Evolutionary conservation across 495 filamentous ascomycete species (phyloP).

Genomic region (Penicillium silybi): DNA sequence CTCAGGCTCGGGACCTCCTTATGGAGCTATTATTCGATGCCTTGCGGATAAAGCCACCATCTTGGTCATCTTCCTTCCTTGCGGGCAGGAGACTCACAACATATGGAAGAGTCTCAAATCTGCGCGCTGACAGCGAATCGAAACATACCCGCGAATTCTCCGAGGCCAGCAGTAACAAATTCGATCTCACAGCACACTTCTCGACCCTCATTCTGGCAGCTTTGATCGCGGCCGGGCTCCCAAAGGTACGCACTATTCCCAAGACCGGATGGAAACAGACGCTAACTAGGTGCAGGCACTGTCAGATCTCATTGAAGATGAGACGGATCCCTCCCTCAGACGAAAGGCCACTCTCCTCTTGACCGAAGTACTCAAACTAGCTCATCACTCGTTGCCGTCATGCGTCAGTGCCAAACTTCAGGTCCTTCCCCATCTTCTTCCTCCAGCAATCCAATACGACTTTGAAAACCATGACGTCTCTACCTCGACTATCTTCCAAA

Average conservation of each 20-base stretch:
- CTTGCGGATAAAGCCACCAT: conserved; percentile 88
- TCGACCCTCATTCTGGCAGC: conserved; percentile 84
- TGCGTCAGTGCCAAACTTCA: conserved; percentile 77
- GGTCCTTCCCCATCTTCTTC: conserved; percentile 75
- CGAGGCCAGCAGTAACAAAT: conserved; percentile 64
- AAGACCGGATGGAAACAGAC: neutral
- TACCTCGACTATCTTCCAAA: conserved; percentile 88
- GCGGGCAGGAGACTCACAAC: conserved; percentile 90
- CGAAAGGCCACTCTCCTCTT: conserved; percentile 87
- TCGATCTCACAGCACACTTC: conserved; percentile 89
- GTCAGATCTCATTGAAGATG: conserved; percentile 62
- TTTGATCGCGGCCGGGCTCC: conserved; percentile 76
- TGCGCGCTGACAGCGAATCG: conserved; percentile 61
- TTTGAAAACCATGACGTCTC: conserved; percentile 72
- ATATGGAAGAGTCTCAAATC: conserved; percentile 85
- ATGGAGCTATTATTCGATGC: conserved; percentile 88
- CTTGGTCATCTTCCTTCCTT: conserved; percentile 93
- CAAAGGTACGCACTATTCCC: conserved; percentile 50
- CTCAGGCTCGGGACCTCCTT: conserved; percentile 61
- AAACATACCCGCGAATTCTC: conserved; percentile 35
- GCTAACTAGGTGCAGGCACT: conserved; percentile 46
- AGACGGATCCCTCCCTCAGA: conserved; percentile 68
- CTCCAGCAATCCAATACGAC: conserved; percentile 66
- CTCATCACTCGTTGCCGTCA: conserved; percentile 77
- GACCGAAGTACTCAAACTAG: conserved; percentile 84